phyloP scores from a whole-genome alignment of 148 eudicot genomes.

The Chenopodium album region DNA sequence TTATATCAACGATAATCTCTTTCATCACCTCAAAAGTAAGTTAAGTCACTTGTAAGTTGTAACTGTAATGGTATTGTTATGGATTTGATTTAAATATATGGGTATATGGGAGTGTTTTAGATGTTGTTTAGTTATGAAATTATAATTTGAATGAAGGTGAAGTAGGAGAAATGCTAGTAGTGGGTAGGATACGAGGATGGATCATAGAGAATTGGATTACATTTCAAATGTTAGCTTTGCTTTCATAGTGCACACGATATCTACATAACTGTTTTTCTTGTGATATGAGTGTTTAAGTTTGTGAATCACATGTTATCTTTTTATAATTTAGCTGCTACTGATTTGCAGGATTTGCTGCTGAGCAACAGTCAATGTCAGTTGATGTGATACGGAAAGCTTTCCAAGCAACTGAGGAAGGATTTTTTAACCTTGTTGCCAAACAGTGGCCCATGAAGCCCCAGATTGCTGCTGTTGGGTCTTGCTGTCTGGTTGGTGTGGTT shows the following conservation, averaged over 20 bases:
- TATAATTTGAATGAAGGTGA: not conserved
- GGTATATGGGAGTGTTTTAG: not conserved
- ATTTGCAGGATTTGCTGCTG: slow-evolving; percentile 59
- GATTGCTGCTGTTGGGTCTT: slow-evolving; percentile 85
- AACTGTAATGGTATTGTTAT: not conserved
- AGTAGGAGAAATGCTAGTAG: not conserved
- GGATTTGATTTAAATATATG: not conserved
- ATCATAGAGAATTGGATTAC: not conserved
- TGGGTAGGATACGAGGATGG: not conserved
- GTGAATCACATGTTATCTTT: not conserved
- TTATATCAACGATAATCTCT: slow-evolving; percentile 69
- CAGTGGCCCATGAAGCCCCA: slow-evolving; percentile 80
- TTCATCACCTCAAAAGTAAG: slow-evolving; percentile 80
- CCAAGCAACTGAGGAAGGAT: slow-evolving; percentile 88
- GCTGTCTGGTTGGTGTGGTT: slow-evolving; percentile 76
- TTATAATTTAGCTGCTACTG: not conserved
- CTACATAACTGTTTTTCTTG: not conserved
- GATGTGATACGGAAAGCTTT: slow-evolving; percentile 75
- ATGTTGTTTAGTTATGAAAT: no score
- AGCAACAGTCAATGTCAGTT: slow-evolving; percentile 68
- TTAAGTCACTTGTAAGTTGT: not conserved
- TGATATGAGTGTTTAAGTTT: not conserved
- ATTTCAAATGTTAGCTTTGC: not conserved
- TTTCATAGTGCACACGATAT: not conserved
- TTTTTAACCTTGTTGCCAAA: slow-evolving; percentile 62